Conservation (phyloP, 164 flowering plant genomes). For the Warburgia ugandensis region DNA sequence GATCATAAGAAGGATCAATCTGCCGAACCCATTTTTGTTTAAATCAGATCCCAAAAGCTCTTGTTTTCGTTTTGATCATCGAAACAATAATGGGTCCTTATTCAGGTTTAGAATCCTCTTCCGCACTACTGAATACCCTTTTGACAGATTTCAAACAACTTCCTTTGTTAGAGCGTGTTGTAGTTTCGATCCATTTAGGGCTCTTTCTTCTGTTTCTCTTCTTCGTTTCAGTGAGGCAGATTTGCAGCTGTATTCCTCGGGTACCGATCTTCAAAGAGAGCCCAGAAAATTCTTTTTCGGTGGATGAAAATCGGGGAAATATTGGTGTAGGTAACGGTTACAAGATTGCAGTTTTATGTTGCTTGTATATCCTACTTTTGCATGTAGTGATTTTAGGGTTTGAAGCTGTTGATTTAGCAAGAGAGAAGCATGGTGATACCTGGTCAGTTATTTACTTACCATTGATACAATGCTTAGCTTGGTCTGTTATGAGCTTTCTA, state of each 20-base stretch:
- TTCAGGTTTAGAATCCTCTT: not conserved
- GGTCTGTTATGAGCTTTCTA: slow-evolving; percentile 71
- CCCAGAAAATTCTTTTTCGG: slow-evolving; percentile 19
- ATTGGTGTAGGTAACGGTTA: slow-evolving; percentile 47
- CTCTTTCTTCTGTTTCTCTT: slow-evolving; percentile 51
- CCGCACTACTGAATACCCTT: slow-evolving; percentile 12
- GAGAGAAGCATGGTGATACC: slow-evolving; percentile 26
- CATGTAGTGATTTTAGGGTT: slow-evolving; percentile 59
- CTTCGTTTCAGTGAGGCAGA: slow-evolving; percentile 46
- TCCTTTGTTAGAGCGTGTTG: slow-evolving; percentile 50
- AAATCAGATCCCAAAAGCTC: slow-evolving; percentile 12
- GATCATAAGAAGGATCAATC: slow-evolving; percentile 30
- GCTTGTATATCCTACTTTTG: slow-evolving; percentile 66
- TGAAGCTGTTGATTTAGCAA: slow-evolving; percentile 49
- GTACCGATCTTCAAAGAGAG: slow-evolving; percentile 47
- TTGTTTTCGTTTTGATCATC: slow-evolving; percentile 8
- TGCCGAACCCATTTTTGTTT: not conserved
- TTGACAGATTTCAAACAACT: slow-evolving; percentile 32
- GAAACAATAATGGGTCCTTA: slow-evolving; percentile 29
- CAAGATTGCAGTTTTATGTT: slow-evolving; percentile 47
- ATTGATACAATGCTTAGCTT: slow-evolving; percentile 56
- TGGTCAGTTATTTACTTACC: slow-evolving; percentile 55
- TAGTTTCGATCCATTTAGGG: slow-evolving; percentile 56
- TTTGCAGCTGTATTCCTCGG: slow-evolving; percentile 48
- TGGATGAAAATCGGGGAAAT: slow-evolving; percentile 20